Percentiles rank a stretch among this genome's conserved stretches.
phyloP scores from a whole-genome alignment of 805 yeast species.

The Candida incommunis region DNA sequence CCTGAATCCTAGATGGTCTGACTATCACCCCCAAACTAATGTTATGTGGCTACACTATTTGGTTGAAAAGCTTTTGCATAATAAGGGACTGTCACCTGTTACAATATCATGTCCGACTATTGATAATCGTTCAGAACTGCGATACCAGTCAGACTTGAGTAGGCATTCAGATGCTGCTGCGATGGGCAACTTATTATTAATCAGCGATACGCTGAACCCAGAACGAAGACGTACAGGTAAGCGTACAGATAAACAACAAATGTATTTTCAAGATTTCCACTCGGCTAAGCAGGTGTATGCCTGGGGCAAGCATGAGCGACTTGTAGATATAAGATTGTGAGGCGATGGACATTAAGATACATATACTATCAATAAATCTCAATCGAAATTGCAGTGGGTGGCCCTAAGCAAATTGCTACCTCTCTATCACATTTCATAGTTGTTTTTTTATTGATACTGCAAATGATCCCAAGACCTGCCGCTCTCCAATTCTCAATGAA shows the following conservation, averaged over 20 bases:
- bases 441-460: no score
- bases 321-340: no score
- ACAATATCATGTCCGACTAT: no score
- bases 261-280: neutral
- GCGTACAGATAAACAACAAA: neutral
- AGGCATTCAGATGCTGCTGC: neutral
- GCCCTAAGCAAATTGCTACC: no score
- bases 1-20: constrained; percentile 29
- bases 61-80: constrained; percentile 33
- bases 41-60: constrained; percentile 52
- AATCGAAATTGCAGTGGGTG: no score
- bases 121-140: no score
- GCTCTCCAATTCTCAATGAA: no score
- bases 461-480: no score
- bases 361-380: no score
- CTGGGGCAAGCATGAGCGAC: neutral
- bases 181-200: neutral
- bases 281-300: neutral
- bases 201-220: neutral
- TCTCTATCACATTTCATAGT: no score
- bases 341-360: no score
- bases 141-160: neutral
- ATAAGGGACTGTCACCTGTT: constrained; percentile 19
- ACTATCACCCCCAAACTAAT: constrained; percentile 35
- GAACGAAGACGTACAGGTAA: neutral